A percentile compares a stretch with the other conserved stretches of the same genome.
Conservation (phyloP, 805 yeast genomes). For the Candida caryicola region DNA sequence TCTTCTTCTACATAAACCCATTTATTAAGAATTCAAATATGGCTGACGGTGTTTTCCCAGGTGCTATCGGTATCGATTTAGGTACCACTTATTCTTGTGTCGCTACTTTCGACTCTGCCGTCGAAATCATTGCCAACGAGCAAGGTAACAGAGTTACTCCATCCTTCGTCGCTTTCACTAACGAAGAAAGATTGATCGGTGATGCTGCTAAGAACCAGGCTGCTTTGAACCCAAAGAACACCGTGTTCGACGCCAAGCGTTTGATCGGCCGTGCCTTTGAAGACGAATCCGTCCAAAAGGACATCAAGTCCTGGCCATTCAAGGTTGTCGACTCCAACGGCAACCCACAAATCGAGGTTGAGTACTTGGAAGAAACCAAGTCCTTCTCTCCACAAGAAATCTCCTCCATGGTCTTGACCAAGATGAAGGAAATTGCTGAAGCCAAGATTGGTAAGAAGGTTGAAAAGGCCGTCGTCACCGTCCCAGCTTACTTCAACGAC, state of each 20-base stretch:
- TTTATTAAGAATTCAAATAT: constrained; percentile 38
- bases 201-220: constrained; percentile 52
- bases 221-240: constrained; percentile 49
- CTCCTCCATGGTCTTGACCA: constrained; percentile 48
- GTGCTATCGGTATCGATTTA: constrained; percentile 61
- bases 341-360: constrained; percentile 47
- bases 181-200: constrained; percentile 51
- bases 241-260: constrained; percentile 51
- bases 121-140: constrained; percentile 50
- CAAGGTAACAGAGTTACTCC: constrained; percentile 54
- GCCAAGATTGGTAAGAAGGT: constrained; percentile 80
- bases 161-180: constrained; percentile 48
- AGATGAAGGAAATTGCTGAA: constrained; percentile 75
- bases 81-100: constrained; percentile 53
- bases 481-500: constrained; percentile 50
- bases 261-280: constrained; percentile 60
- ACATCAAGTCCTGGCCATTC: constrained; percentile 49
- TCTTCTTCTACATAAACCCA: constrained; percentile 9
- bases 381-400: constrained; percentile 49
- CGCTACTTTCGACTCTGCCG: constrained; percentile 49
- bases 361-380: constrained; percentile 47
- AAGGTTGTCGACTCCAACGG: constrained; percentile 44
- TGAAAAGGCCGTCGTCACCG: constrained; percentile 48
- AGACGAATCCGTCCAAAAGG: constrained; percentile 60
- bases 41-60: constrained; percentile 99